These are phyloP conservation scores for Tolypocladium endophyticum DNA, from an alignment of 2,329 filamentous ascomycete genomes.

Conservation along the genomic window DNA sequence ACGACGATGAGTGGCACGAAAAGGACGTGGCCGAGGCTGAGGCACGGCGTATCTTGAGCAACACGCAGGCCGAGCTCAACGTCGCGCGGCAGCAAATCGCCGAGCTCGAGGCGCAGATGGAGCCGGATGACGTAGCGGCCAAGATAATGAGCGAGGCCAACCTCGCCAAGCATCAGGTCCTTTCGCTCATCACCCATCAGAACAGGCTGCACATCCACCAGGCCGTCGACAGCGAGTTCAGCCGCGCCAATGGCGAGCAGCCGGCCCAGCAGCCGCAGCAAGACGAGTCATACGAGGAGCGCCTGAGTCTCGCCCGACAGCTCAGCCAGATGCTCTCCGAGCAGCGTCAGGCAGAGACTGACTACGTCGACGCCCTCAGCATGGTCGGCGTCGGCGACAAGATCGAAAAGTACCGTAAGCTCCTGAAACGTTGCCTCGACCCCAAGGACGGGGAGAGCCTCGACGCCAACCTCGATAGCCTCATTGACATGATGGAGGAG, in stretches of 20 bases:
- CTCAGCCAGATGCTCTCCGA: constrained; percentile 47
- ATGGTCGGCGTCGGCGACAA: constrained; percentile 62
- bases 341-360: constrained; percentile 50
- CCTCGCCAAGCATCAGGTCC: constrained; percentile 34
- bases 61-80: constrained; percentile 58
- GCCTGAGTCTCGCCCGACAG: constrained; percentile 46
- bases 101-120: constrained; percentile 44
- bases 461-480: constrained; percentile 50
- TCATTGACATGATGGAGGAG: constrained; percentile 55
- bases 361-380: constrained; percentile 59
- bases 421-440: constrained; percentile 59
- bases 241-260: constrained; percentile 37
- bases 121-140: constrained; percentile 41
- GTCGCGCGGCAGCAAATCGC: constrained; percentile 47
- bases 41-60: constrained; percentile 53
- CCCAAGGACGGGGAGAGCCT: constrained; percentile 57
- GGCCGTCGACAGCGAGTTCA: constrained; percentile 40
- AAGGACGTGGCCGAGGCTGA: constrained; percentile 62
- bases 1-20: constrained; percentile 66
- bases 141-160: constrained; percentile 42
- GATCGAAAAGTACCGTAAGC: constrained; percentile 61
- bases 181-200: constrained; percentile 39
- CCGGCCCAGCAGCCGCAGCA: constrained; percentile 6
- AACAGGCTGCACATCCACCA: constrained; percentile 42
- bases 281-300: constrained; percentile 41